Percentiles rank a stretch among this genome's conserved stretches.
phyloP scores from a whole-genome alignment of 805 yeast genomes.

The Wickerhamiella kurtzmanii region DNA sequence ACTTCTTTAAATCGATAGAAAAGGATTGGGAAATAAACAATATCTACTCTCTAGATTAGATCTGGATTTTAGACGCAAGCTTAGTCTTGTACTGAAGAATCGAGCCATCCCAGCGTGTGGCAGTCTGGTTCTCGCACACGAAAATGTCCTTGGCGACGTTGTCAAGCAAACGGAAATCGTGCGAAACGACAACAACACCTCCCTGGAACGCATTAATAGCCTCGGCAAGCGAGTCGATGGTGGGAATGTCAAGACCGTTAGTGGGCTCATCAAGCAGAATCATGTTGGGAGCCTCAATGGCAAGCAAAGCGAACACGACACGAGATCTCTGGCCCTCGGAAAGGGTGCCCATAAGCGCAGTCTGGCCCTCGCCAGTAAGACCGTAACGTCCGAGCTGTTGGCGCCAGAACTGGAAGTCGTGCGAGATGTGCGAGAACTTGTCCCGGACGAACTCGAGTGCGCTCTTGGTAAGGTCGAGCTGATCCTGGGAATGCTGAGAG shows the following conservation, averaged over 20 bases:
- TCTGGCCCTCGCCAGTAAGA: conserved; percentile 97
- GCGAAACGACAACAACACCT: conserved; percentile 97
- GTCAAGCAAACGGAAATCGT: conserved; percentile 95
- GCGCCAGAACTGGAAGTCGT: conserved; percentile 94
- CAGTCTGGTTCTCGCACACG: conserved; percentile 90
- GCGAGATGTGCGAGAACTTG: conserved; percentile 77
- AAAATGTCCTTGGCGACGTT: conserved; percentile 94
- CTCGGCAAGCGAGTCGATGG: conserved; percentile 93
- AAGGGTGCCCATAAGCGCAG: conserved; percentile 94
- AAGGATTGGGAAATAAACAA: background rate
- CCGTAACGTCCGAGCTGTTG: conserved; percentile 96
- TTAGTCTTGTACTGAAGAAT: conserved; percentile 87
- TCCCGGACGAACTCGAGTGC: conserved; percentile 96
- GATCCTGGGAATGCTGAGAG: conserved; percentile 98
- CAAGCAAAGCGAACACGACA: conserved; percentile 92
- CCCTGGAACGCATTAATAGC: conserved; percentile 92
- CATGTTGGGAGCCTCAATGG: conserved; percentile 90
- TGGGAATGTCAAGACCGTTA: conserved; percentile 96
- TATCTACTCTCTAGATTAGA: conserved; percentile 9
- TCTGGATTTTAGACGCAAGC: conserved; percentile 66
- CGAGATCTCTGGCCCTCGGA: conserved; percentile 99
- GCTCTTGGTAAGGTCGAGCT: conserved; percentile 86
- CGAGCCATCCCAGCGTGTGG: conserved; percentile 91
- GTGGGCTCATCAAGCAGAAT: conserved; percentile 97
- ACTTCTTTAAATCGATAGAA: no score